Conservation (phyloP, 805 yeast species). For the Saccharomycopsis sp. region DNA sequence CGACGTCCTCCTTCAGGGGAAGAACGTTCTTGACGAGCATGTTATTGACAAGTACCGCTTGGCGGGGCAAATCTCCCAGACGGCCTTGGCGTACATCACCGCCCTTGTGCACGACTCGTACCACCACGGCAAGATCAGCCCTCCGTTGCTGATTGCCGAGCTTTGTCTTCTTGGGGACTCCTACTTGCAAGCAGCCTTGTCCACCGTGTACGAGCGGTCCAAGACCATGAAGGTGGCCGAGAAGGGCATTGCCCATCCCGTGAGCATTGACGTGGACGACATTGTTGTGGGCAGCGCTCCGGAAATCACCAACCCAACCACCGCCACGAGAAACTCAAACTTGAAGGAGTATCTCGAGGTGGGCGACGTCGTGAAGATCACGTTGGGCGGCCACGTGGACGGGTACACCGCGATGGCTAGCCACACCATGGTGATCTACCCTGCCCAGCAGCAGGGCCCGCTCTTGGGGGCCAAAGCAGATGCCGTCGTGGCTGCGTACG, state of each 20-base stretch:
- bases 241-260: slow-evolving; percentile 91
- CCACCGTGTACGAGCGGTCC: slow-evolving; percentile 48
- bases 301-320: slow-evolving; percentile 51
- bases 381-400: slow-evolving; percentile 87
- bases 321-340: no score
- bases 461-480: slow-evolving; percentile 80
- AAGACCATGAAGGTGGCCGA: slow-evolving; percentile 79
- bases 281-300: slow-evolving; percentile 77
- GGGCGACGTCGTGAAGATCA: slow-evolving; percentile 81
- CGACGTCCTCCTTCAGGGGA: slow-evolving; percentile 60
- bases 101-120: slow-evolving; percentile 64
- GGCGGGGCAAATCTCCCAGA: slow-evolving; percentile 85
- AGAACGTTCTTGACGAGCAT: slow-evolving; percentile 52
- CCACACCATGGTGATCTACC: slow-evolving; percentile 80
- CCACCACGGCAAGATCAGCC: slow-evolving; percentile 43
- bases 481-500: slow-evolving; percentile 78
- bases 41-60: slow-evolving; percentile 75
- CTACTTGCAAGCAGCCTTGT: slow-evolving; percentile 51
- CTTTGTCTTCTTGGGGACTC: slow-evolving; percentile 79
- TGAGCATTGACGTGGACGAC: slow-evolving; percentile 76
- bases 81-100: slow-evolving; percentile 59
- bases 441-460: slow-evolving; percentile 52
- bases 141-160: slow-evolving; percentile 49
- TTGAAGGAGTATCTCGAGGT: slow-evolving; percentile 22
- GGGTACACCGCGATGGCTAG: slow-evolving; percentile 86